phyloP scores from a whole-genome alignment of 768 basidiomycete genomes.

The Xerocomellus amylosporus region DNA sequence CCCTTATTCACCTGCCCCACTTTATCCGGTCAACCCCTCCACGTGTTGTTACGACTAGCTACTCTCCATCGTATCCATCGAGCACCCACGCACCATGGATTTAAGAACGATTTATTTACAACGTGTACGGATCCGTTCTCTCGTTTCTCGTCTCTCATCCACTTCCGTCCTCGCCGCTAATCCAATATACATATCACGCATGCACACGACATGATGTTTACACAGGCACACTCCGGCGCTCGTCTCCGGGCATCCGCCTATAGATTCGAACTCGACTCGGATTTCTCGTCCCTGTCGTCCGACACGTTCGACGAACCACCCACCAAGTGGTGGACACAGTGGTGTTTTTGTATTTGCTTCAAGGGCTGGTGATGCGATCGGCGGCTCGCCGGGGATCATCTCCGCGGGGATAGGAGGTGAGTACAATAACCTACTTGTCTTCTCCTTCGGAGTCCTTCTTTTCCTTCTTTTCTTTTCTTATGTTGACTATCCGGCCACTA shows the following conservation, averaged over 20 bases:
- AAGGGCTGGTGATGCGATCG: conserved; percentile 21
- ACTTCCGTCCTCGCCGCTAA: background rate
- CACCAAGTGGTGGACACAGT: conserved; percentile 20
- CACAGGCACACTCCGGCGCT: conserved; percentile 5
- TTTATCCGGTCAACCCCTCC: background rate
- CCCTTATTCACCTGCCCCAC: background rate
- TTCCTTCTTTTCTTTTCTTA: background rate
- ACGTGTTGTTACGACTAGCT: background rate
- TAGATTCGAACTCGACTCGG: conserved; percentile 24
- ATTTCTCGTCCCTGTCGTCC: conserved; percentile 24
- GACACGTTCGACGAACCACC: conserved; percentile 23
- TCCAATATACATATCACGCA: background rate
- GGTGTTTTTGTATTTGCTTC: conserved; percentile 21
- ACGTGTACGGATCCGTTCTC: conserved; percentile 8
- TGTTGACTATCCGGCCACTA: background rate
- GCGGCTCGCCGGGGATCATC: conserved; percentile 3
- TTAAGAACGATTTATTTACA: conserved; percentile 3
- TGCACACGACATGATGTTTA: background rate
- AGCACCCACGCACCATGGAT: conserved; percentile 6
- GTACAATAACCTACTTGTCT: background rate
- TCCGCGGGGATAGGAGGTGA: conserved; percentile 15
- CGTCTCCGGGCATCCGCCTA: conserved; percentile 14
- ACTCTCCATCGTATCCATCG: background rate
- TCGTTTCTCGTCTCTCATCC: background rate
- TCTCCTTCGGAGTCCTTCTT: background rate